phyloP scores from a whole-genome alignment of 208 protist genomes.

The Wallacemonas sp. region DNA sequence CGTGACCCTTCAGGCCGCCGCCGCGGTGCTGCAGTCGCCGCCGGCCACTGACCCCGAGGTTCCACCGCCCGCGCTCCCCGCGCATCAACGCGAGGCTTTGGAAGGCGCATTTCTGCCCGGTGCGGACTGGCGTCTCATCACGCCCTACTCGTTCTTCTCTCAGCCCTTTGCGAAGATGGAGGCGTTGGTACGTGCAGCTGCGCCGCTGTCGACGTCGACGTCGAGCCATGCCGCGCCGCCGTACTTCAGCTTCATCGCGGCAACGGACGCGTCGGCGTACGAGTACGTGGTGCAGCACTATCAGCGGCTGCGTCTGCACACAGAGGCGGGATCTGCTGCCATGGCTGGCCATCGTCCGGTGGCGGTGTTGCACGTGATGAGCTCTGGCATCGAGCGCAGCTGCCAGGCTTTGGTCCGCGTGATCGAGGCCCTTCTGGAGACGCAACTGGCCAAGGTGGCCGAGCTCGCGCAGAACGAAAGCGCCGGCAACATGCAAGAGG shows the following conservation, averaged over 20 bases:
- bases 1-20: constrained; percentile 23
- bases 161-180: constrained; percentile 51
- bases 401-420: constrained; percentile 60
- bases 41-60: neutral
- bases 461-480: constrained; percentile 18
- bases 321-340: constrained; percentile 6
- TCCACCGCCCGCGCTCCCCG: neutral
- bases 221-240: constrained; percentile 9
- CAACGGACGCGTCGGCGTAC: constrained; percentile 69
- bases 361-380: constrained; percentile 58
- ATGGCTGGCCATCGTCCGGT: constrained; percentile 19
- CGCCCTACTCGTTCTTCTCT: constrained; percentile 54
- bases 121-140: constrained; percentile 20
- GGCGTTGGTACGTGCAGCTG: constrained; percentile 14
- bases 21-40: neutral
- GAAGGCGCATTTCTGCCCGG: constrained; percentile 10
- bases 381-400: constrained; percentile 43
- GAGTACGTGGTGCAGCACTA: constrained; percentile 78
- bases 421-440: constrained; percentile 48
- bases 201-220: neutral
- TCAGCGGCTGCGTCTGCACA: constrained; percentile 30
- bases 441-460: constrained; percentile 12
- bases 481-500: constrained; percentile 17
- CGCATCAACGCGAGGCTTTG: neutral
- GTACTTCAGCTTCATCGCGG: constrained; percentile 81